These are phyloP conservation scores for Penicillium robsamsonii DNA, from an alignment of 495 filamentous ascomycete species.

Conservation along the genomic window DNA sequence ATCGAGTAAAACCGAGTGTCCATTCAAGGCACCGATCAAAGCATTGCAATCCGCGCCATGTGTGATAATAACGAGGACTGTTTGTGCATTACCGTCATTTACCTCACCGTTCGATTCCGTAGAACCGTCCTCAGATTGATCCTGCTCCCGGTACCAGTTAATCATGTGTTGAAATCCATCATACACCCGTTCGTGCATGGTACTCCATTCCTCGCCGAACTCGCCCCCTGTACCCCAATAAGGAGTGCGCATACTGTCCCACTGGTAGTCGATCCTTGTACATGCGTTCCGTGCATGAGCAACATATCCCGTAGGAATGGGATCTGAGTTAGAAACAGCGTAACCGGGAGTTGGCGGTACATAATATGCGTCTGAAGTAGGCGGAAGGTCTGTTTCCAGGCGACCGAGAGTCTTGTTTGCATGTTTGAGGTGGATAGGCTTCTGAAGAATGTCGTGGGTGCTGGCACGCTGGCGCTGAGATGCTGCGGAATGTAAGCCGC, in stretches of 20 bases:
- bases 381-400: constrained; percentile 35
- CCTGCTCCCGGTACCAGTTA: constrained; percentile 71
- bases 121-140: constrained; percentile 25
- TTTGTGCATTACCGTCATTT: constrained; percentile 64
- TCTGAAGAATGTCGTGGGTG: constrained; percentile 29
- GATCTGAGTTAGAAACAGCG: constrained; percentile 72
- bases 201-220: constrained; percentile 90
- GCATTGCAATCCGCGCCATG: constrained; percentile 99
- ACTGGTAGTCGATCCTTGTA: constrained; percentile 82
- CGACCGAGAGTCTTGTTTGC: constrained; percentile 21
- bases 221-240: constrained; percentile 85
- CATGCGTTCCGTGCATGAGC: constrained; percentile 90
- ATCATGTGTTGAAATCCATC: constrained; percentile 73
- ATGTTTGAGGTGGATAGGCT: constrained; percentile 15
- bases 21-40: constrained; percentile 83
- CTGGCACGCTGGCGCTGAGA: constrained; percentile 33
- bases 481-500: constrained; percentile 4
- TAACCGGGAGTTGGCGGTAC: constrained; percentile 76
- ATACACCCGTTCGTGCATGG: constrained; percentile 87
- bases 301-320: constrained; percentile 85
- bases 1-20: constrained; percentile 84
- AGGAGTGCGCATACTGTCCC: constrained; percentile 83
- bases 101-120: constrained; percentile 38
- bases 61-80: constrained; percentile 86
- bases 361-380: constrained; percentile 50